A percentile compares a stretch with the other conserved stretches of the same genome.
Evolutionary conservation across 805 yeast species (phyloP).

Genomic region (Yamadazyma ubonensis): DNA sequence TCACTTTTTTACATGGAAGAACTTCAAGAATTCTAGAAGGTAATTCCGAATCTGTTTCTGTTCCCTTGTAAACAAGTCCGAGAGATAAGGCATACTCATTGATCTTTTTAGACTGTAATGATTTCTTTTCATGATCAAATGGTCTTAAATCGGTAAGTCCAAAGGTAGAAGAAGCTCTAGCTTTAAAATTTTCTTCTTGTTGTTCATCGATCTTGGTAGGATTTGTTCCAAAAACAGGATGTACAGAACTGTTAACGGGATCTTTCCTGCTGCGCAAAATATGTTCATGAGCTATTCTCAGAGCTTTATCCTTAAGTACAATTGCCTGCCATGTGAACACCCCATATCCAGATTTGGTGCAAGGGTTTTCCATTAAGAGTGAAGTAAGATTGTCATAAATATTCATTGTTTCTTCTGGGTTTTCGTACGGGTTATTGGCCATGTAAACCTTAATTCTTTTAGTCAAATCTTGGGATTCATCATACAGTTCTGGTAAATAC

Average conservation of each 20-base stretch:
- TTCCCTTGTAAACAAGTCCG: constrained; percentile 22
- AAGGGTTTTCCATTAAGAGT: constrained; percentile 24
- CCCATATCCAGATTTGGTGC: constrained; percentile 47
- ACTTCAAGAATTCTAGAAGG: constrained; percentile 41
- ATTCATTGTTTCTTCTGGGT: constrained; percentile 36
- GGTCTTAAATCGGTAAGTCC: constrained; percentile 1
- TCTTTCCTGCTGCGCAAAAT: neutral
- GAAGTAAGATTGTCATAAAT: constrained; percentile 45
- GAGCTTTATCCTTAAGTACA: constrained; percentile 45
- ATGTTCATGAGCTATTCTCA: constrained; percentile 5
- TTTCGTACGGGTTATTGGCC: constrained; percentile 21
- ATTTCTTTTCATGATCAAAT: neutral
- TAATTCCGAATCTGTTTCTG: constrained; percentile 17
- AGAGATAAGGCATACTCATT: constrained; percentile 26
- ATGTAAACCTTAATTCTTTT: neutral
- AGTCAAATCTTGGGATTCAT: neutral
- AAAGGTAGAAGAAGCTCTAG: constrained; percentile 1
- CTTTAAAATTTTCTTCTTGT: constrained; percentile 5
- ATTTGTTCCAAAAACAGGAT: neutral
- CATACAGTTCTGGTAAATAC: neutral
- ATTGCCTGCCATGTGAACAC: constrained; percentile 51
- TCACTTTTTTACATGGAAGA: constrained; percentile 53
- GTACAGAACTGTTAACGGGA: neutral
- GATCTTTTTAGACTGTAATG: neutral
- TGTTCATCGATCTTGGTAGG: constrained; percentile 3